Evolutionary conservation across 2,329 filamentous ascomycete genomes (phyloP).

Genomic region (Trichoderma atrobrunneum): DNA sequence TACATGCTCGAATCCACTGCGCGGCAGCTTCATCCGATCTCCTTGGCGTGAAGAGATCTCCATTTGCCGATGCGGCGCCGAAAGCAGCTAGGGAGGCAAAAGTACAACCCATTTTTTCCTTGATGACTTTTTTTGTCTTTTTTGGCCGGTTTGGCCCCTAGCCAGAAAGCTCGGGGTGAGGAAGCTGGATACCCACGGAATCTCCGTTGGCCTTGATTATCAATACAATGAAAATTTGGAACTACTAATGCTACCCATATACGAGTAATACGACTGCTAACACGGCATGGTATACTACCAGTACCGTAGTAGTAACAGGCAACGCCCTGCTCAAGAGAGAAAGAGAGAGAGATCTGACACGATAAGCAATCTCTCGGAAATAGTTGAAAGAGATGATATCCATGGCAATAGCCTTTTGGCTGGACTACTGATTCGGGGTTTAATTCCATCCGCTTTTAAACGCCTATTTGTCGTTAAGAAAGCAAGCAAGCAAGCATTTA

Average conservation of each 20-base stretch:
- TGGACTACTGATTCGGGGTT: not conserved
- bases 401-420: not conserved
- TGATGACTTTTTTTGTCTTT: not conserved
- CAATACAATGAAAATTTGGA: not conserved
- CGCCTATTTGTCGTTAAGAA: not conserved
- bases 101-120: not conserved
- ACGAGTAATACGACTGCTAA: not conserved
- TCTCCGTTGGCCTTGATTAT: not conserved
- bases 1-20: constrained; percentile 7
- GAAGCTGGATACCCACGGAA: not conserved
- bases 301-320: no score
- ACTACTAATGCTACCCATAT: not conserved
- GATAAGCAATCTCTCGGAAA: not conserved
- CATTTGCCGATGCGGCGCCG: constrained; percentile 5
- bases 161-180: not conserved
- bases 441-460: not conserved
- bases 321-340: not conserved
- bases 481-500: not conserved
- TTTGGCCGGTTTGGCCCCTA: not conserved
- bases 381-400: not conserved
- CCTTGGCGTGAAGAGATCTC: not conserved
- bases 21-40: not conserved
- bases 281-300: not conserved
- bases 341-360: not conserved
- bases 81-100: not conserved